Evolutionary conservation across 352 stramenopile species (phyloP).

Genomic region (Globisporangium spiculum): DNA sequence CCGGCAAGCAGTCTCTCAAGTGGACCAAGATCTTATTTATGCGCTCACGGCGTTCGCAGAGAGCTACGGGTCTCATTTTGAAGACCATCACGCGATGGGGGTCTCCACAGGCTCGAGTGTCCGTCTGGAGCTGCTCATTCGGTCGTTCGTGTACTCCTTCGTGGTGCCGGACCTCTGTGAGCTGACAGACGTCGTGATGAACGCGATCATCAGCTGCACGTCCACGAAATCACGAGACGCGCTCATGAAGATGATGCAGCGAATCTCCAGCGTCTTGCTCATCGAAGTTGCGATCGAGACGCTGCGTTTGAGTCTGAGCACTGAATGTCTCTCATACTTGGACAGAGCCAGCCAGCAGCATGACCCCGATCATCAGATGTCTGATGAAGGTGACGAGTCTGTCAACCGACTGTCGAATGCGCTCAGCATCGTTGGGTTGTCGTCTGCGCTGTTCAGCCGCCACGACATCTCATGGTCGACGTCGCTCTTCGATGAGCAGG

Average conservation of each 20-base stretch:
- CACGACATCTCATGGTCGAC: constrained; percentile 16
- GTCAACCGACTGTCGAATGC: constrained; percentile 18
- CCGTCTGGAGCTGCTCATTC: constrained; percentile 18
- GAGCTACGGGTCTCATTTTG: not conserved
- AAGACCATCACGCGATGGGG: not conserved
- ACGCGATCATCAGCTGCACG: constrained; percentile 40
- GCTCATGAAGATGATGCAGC: constrained; percentile 27
- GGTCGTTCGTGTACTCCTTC: constrained; percentile 16
- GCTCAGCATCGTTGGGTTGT: constrained; percentile 16
- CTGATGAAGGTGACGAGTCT: constrained; percentile 8
- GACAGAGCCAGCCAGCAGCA: constrained; percentile 14
- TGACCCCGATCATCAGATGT: constrained; percentile 11
- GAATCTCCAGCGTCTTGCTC: constrained; percentile 24
- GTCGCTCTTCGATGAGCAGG: constrained; percentile 18
- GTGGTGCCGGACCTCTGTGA: constrained; percentile 17
- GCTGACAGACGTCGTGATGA: constrained; percentile 25
- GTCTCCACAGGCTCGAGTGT: constrained; percentile 8
- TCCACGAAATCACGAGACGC: constrained; percentile 26
- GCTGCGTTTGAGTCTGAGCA: constrained; percentile 23
- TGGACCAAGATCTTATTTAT: constrained; percentile 1
- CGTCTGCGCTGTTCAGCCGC: constrained; percentile 8
- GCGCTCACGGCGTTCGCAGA: constrained; percentile 10
- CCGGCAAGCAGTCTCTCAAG: constrained; percentile 3
- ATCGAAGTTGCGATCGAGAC: constrained; percentile 23
- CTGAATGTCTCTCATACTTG: constrained; percentile 28